phyloP scores from a whole-genome alignment of 306 rosid species.

The Trifolium subterraneum region DNA sequence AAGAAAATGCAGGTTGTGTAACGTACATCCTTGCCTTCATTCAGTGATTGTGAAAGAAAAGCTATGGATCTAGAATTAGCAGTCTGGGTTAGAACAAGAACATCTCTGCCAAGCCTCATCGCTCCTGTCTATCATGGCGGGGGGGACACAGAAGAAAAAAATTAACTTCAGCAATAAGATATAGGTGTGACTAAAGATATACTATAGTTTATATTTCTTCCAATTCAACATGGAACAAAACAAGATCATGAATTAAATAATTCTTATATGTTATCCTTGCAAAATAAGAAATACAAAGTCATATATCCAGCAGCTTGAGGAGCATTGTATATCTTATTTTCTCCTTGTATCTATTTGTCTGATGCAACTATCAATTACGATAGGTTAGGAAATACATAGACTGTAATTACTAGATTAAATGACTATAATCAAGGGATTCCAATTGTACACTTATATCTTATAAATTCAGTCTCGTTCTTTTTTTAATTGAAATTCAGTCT shows the following conservation, averaged over 20 bases:
- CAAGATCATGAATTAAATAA: not conserved
- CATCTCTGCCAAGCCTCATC: slow-evolving; percentile 70
- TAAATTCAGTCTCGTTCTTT: not conserved
- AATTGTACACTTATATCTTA: not conserved
- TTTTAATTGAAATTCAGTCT: not conserved
- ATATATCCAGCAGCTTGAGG: not conserved
- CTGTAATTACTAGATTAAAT: not conserved
- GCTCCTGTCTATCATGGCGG: slow-evolving; percentile 59
- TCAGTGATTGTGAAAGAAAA: slow-evolving; percentile 66
- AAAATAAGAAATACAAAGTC: not conserved
- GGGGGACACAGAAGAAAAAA: slow-evolving; percentile 21
- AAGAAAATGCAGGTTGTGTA: slow-evolving; percentile 6
- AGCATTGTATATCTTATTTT: not conserved
- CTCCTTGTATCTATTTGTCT: not conserved
- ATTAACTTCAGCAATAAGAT: slow-evolving; percentile 28
- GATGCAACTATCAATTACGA: not conserved
- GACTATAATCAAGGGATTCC: not conserved
- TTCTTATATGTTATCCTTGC: not conserved
- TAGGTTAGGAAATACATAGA: not conserved
- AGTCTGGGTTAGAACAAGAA: slow-evolving; percentile 66
- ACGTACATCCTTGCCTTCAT: slow-evolving; percentile 62
- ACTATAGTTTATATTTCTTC: slow-evolving; percentile 4
- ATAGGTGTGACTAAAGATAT: slow-evolving; percentile 3
- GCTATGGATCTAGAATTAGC: slow-evolving; percentile 61
- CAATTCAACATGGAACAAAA: slow-evolving; percentile 28